These are phyloP conservation scores for Symmetrospora coprosmae DNA, from an alignment of 768 basidiomycete species.

Conservation along the genomic window DNA sequence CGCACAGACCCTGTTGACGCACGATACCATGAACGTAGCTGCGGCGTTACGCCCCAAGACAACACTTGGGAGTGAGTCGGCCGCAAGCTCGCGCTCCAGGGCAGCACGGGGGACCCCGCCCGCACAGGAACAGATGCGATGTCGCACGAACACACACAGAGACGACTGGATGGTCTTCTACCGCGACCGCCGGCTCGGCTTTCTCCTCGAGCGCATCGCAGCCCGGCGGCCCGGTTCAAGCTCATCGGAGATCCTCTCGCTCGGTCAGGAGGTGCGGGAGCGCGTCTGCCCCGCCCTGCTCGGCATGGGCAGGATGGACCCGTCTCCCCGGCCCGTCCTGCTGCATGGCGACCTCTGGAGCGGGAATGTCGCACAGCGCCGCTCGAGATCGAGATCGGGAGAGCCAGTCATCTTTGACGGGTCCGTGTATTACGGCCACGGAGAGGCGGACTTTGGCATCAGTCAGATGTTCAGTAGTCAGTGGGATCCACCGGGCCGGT, in stretches of 20 bases:
- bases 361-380: constrained; percentile 3
- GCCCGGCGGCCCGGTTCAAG: neutral
- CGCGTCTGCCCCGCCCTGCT: no score
- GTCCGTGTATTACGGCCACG: constrained; percentile 11
- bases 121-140: no score
- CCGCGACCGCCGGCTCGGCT: constrained; percentile 2
- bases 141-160: neutral
- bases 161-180: constrained; percentile 11
- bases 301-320: no score
- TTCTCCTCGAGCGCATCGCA: constrained; percentile 9
- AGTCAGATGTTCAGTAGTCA: constrained; percentile 14
- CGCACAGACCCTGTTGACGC: no score
- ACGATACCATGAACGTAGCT: no score
- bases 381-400: neutral
- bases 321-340: constrained; percentile 3
- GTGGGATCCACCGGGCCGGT: no score
- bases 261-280: constrained; percentile 7
- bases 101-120: no score
- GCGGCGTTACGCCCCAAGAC: constrained; percentile 13
- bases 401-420: constrained; percentile 10
- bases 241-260: neutral
- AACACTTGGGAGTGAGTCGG: constrained; percentile 13
- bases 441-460: constrained; percentile 18
- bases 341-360: constrained; percentile 17
- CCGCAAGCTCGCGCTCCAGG: no score